Evolutionary conservation across 148 eudicot species (phyloP).

Genomic region (Polygonum maritimum): DNA sequence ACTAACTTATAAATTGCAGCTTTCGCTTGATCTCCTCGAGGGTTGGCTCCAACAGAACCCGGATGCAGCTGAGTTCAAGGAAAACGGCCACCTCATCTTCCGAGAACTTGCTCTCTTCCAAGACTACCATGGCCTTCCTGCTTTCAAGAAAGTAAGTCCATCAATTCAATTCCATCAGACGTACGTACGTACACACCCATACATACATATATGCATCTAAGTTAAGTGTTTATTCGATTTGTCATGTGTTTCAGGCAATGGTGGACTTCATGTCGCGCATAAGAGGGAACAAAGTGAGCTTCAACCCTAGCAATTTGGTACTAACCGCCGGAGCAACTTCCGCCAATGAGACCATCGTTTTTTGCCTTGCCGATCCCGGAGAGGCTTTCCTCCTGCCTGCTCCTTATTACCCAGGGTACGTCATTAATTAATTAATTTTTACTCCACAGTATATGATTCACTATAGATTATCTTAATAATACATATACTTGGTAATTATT

Average conservation of each 20-base stretch:
- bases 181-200: too few species aligned
- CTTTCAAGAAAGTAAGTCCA: constrained; percentile 46
- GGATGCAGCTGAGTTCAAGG: constrained; percentile 28
- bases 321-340: constrained; percentile 20
- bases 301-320: constrained; percentile 15
- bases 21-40: constrained; percentile 55
- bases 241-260: constrained; percentile 28
- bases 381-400: constrained; percentile 17
- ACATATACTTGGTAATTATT: too few species aligned
- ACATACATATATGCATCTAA: too few species aligned
- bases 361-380: constrained; percentile 19
- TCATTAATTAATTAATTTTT: not conserved
- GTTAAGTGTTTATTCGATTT: not conserved
- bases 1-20: constrained; percentile 21
- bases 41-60: constrained; percentile 46
- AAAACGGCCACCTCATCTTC: constrained; percentile 40
- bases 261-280: constrained; percentile 48
- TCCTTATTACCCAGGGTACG: constrained; percentile 18
- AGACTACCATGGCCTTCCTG: constrained; percentile 61
- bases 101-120: constrained; percentile 63
- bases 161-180: too few species aligned
- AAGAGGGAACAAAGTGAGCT: constrained; percentile 11
- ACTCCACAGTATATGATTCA: not conserved
- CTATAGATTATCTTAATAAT: too few species aligned
- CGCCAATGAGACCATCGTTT: constrained; percentile 17